Percentiles rank a stretch among this genome's conserved stretches.
phyloP scores from a whole-genome alignment of 2,329 filamentous ascomycete species.

The Colletotrichum musae region DNA sequence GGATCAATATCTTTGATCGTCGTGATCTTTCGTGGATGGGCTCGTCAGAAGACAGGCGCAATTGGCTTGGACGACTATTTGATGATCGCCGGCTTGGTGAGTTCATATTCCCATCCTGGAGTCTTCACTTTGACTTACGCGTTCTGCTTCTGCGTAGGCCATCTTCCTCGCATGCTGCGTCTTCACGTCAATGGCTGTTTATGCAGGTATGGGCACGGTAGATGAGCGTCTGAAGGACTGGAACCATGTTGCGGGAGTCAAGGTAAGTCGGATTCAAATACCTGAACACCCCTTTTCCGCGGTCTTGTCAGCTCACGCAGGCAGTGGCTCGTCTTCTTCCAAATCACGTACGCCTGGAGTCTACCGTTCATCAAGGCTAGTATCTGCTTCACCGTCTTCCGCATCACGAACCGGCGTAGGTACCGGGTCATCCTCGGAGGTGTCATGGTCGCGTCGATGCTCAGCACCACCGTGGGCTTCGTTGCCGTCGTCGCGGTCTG shows the following conservation, averaged over 20 bases:
- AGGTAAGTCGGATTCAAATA: not conserved
- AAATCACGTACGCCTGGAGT: slow-evolving; percentile 11
- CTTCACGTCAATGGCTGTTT: not conserved
- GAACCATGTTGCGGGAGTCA: slow-evolving; percentile 6
- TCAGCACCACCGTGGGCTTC: slow-evolving; percentile 21
- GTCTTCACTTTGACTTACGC: not conserved
- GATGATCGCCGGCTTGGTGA: slow-evolving; percentile 6
- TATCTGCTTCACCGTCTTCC: slow-evolving; percentile 23
- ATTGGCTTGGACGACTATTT: slow-evolving; percentile 7
- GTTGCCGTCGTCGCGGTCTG: not conserved
- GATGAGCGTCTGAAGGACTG: slow-evolving; percentile 6
- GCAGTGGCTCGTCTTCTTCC: slow-evolving; percentile 7
- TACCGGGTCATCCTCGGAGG: slow-evolving; percentile 15
- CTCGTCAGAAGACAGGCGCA: not conserved
- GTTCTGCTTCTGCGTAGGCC: not conserved
- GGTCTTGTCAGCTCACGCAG: not conserved
- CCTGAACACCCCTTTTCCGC: not conserved
- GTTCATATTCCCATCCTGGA: not conserved
- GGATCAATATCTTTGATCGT: not conserved
- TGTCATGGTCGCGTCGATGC: slow-evolving; percentile 1
- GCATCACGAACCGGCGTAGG: slow-evolving; percentile 1
- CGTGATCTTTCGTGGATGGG: slow-evolving; percentile 1
- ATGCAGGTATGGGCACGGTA: not conserved
- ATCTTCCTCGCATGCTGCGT: slow-evolving; percentile 12
- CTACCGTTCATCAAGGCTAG: slow-evolving; percentile 1